phyloP scores from a whole-genome alignment of 2,329 filamentous ascomycete genomes.

The Ceratocystis alfenasii region DNA sequence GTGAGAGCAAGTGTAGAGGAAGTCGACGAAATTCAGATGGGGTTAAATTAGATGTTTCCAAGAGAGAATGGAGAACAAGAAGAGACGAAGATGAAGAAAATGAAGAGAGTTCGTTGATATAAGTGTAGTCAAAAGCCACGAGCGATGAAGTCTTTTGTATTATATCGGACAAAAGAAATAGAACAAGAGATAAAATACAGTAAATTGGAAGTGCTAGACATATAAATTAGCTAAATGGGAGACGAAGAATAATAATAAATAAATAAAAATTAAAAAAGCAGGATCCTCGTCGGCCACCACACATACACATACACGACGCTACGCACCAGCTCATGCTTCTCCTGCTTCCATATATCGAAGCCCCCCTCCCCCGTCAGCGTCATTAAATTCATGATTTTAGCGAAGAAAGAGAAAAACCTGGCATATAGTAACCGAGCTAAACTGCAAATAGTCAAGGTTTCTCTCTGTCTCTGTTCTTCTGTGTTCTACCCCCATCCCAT shows the following conservation, averaged over 20 bases:
- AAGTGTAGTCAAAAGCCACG: neutral
- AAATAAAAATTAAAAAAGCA: neutral
- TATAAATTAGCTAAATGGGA: neutral
- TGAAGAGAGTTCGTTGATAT: neutral
- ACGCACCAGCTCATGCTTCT: neutral
- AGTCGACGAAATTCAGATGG: neutral
- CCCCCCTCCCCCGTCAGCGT: neutral
- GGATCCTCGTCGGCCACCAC: neutral
- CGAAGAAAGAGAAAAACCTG: neutral
- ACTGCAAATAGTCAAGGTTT: neutral
- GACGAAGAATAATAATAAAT: neutral
- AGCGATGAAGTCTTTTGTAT: conserved; percentile 1
- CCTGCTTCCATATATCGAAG: neutral
- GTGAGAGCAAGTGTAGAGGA: neutral
- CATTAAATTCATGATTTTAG: neutral
- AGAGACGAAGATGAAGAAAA: neutral
- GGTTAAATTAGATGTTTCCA: neutral
- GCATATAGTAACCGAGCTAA: neutral
- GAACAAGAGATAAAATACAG: neutral
- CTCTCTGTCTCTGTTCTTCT: neutral
- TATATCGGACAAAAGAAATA: neutral
- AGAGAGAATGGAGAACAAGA: neutral
- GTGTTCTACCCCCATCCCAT: neutral
- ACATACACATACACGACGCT: neutral
- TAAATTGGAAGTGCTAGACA: neutral